Conservation (phyloP, 768 basidiomycete genomes). For the Crepidotus variabilis region DNA sequence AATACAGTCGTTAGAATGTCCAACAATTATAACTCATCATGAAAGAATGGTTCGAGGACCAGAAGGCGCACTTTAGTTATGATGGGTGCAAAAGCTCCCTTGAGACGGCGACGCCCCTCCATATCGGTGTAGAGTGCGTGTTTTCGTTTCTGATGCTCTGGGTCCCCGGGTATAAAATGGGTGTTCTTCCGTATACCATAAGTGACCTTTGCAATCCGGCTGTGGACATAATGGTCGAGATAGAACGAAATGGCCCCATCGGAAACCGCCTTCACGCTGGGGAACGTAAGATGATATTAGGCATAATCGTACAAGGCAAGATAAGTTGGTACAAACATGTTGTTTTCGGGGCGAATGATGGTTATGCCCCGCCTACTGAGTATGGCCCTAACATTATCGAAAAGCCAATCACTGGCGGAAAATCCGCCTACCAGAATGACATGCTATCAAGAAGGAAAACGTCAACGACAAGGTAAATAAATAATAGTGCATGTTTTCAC, state of each 20-base stretch:
- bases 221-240: conserved; percentile 38
- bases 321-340: not conserved
- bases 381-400: conserved; percentile 29
- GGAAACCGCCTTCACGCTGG: conserved; percentile 37
- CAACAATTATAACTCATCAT: too few species aligned
- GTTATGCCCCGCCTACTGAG: conserved; percentile 38
- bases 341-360: conserved; percentile 36
- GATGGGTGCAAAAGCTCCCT: too few species aligned
- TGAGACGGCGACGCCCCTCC: conserved; percentile 32
- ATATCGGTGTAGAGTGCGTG: conserved; percentile 23
- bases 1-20: too few species aligned
- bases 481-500: too few species aligned
- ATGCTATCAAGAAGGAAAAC: conserved; percentile 2
- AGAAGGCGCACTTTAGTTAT: too few species aligned
- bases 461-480: too few species aligned
- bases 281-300: not conserved
- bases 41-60: too few species aligned
- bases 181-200: conserved; percentile 32
- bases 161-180: conserved; percentile 24
- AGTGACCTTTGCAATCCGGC: conserved; percentile 34
- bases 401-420: conserved; percentile 46
- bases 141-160: conserved; percentile 33
- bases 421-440: conserved; percentile 49
- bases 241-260: conserved; percentile 30
- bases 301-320: not conserved